Evolutionary conservation across 139 green algal species (phyloP), one percentile per base, ranked within the genome.

Genomic region (Marvania coccoides): DNA sequence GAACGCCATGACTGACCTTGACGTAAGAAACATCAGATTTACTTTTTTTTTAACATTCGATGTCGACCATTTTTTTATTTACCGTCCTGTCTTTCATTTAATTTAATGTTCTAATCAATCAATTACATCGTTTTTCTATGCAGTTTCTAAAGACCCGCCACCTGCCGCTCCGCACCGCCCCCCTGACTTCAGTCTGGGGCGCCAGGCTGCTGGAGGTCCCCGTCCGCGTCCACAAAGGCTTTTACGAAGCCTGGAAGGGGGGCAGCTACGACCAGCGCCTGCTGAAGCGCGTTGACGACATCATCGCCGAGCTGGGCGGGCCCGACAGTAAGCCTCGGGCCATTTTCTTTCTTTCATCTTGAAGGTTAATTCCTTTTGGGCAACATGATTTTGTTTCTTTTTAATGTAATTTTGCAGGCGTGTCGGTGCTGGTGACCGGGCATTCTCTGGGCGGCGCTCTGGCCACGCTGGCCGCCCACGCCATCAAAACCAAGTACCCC

Each of bases 391-490:
- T n/a, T n/a, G n/a, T n/a, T n/a, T n/a, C n/a, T n/a, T n/a, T n/a
- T n/a, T n/a, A n/a, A n/a, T n/a, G n/a, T n/a, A n/a, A n/a, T n/a
- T n/a, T n/a, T n/a, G n/a, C n/a, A n/a, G n/a, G n/a, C n/a, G n/a
- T n/a, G n/a, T n/a, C n/a, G n/a, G n/a, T n/a, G n/a, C n/a, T n/a
- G n/a, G 28, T 64, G 1, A 64, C 57, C 58, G 77, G 76, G 0
- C 77, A 84, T 47, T 75, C 61, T 1, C 55, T 84, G 29, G 77
- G 77, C 2, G 77, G 77, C 4, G 75, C 77, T 12, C 33, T 84
- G 36, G 77, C 77, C 24, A 58, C 24, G 3, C 71, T 81, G 28
- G 74, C 74, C 31, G 71, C 74, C 39, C 54, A 65, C 45, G 74
- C 73, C 19, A 5, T 65, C 6, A 33, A 57, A 10, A 39, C 35